Base-by-base conservation (phyloP, 495 filamentous ascomycete species). In the Daldinia grandis region DNA sequence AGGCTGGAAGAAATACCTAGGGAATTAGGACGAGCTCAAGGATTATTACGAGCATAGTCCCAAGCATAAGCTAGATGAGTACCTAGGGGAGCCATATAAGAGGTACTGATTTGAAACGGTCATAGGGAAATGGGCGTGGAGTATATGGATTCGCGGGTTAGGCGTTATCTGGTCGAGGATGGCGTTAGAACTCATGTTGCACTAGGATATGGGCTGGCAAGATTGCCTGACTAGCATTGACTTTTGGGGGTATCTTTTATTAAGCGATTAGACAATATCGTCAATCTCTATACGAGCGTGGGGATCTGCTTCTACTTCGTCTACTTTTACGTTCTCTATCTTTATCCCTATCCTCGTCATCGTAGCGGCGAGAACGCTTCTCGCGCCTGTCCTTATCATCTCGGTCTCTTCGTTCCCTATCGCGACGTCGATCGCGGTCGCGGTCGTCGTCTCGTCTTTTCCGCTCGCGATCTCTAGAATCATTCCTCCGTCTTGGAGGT, bases 1-100 rank as follows among this genome's bases (percentile, higher is more conserved):
- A 62, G 93, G 92, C 4, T 97, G 93, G 92, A 93, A 91, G 79
- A 82, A 88, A 76, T 97, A 95, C 80, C 79, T 95, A 50, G 86
- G 86, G 59, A 79, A 76, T 53, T 74, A 68, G 69, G 58, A 73
- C 12, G 17, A 66, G 38, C 64, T 58, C 21, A 53, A 65, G 77
- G 78, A 57, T 82, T 79, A 83, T 63, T 56, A 56, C 62, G 33
- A 68, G 53, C 31, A 61, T 53, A 30, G 62, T 37, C 65, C 65
- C 19, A 44, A 58, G 53, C 33, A 35, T 28, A 51, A 44, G 33
- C 12, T 24, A 47, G 19, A 10, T 47, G 19, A 21, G 17, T 47
- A 31, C 17, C 58, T 35, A 12, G 2, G 15, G 14, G 30, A 4
- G 37, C 53, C 62, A 28, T 33, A 27, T 6, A 61, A 50, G 49